A percentile compares a stretch with the other conserved stretches of the same genome.
These are phyloP conservation scores for Blastomyces percursus DNA, from an alignment of 2,329 filamentous ascomycete species.

Conservation along the genomic window DNA sequence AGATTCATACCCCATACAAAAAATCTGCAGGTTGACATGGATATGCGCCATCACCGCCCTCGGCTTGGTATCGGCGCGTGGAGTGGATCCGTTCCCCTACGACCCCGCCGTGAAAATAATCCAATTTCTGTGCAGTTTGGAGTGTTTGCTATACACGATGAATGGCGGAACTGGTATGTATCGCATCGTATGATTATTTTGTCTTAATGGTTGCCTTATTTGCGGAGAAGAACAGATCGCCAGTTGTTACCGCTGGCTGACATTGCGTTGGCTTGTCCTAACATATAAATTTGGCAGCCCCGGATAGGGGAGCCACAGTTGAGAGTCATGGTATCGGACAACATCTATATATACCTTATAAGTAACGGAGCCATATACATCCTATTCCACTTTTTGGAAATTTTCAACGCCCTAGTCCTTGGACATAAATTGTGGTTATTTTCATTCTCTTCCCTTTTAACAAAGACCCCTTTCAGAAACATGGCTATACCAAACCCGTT, in stretches of 20 bases:
- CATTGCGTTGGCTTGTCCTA: background rate
- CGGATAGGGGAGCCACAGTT: background rate
- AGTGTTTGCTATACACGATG: background rate
- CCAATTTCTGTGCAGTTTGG: background rate
- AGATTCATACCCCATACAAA: background rate
- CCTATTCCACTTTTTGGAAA: background rate
- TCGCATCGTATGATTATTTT: slow-evolving; percentile 1
- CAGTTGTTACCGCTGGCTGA: background rate
- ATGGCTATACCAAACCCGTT: slow-evolving; percentile 25
- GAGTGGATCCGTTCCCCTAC: background rate
- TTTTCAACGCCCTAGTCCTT: too few relatives aligned
- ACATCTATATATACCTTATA: background rate
- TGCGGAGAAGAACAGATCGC: background rate
- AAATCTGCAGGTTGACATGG: background rate
- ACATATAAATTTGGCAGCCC: background rate
- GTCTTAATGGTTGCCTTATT: background rate
- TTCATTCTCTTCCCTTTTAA: background rate
- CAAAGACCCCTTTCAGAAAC: background rate
- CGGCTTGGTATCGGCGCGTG: background rate
- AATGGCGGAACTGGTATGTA: background rate
- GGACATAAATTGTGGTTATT: too few relatives aligned
- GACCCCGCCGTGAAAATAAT: background rate
- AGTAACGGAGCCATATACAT: background rate
- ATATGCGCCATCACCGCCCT: background rate
- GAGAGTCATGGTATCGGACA: background rate